Percentiles rank a stretch among this genome's conserved stretches.
phyloP scores from a whole-genome alignment of 495 filamentous ascomycete species.

The Darksidea phi region DNA sequence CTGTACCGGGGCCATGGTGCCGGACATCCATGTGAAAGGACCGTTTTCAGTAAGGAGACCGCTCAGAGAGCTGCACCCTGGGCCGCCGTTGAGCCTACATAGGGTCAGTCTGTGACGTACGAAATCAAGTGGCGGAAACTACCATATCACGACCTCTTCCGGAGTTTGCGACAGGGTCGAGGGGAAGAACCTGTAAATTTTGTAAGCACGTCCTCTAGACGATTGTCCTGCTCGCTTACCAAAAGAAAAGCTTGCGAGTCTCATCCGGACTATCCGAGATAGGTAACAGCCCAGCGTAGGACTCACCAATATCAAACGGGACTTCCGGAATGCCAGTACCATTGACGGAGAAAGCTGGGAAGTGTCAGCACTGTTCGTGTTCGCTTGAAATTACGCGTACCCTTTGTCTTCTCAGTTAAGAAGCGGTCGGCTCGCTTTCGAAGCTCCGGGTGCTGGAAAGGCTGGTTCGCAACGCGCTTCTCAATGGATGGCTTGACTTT shows the following conservation, averaged over 20 bases:
- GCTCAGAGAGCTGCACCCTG: constrained; percentile 66
- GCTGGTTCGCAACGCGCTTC: constrained; percentile 17
- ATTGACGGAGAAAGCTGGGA: constrained; percentile 61
- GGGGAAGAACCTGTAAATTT: constrained; percentile 32
- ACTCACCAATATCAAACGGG: constrained; percentile 72
- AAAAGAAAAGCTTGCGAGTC: constrained; percentile 65
- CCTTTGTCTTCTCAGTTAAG: constrained; percentile 27
- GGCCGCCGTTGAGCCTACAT: constrained; percentile 40
- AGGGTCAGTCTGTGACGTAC: neutral
- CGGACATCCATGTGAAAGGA: constrained; percentile 67
- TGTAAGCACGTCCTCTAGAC: neutral
- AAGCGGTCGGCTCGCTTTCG: constrained; percentile 26
- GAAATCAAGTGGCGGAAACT: neutral
- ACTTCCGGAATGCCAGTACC: constrained; percentile 69
- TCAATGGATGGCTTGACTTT: constrained; percentile 17
- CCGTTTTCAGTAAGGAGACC: constrained; percentile 75
- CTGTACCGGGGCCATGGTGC: constrained; percentile 27
- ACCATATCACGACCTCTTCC: constrained; percentile 35
- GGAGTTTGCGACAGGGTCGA: constrained; percentile 14
- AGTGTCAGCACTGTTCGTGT: neutral
- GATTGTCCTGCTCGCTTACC: constrained; percentile 51
- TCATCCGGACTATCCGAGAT: constrained; percentile 57
- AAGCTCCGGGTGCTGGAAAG: constrained; percentile 24
- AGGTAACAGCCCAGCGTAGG: constrained; percentile 72
- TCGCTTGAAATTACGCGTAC: constrained; percentile 1